phyloP scores from a whole-genome alignment of 208 protist species.

The Borovskyia barvae region DNA sequence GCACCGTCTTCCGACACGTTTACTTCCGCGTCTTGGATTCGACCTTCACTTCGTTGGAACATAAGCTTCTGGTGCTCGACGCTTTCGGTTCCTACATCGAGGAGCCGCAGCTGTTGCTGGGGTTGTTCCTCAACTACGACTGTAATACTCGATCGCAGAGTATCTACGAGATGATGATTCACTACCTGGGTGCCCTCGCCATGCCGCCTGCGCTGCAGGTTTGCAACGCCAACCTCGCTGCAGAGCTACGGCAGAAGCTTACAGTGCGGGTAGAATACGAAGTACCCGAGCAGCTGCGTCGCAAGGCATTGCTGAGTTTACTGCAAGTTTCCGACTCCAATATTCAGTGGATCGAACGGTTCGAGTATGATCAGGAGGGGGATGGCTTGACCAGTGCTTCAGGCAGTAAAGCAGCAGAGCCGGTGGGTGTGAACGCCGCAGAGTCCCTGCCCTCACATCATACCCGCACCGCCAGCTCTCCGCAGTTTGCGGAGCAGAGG shows the following conservation, averaged over 20 bases:
- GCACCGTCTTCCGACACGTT: slow-evolving; percentile 92
- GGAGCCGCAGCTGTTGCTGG: slow-evolving; percentile 93
- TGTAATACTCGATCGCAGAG: slow-evolving; percentile 94
- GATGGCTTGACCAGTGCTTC: neutral
- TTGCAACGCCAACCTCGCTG: slow-evolving; percentile 24
- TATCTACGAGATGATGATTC: slow-evolving; percentile 94
- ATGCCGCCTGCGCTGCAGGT: slow-evolving; percentile 23
- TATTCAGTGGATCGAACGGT: slow-evolving; percentile 86
- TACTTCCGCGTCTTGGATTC: slow-evolving; percentile 92
- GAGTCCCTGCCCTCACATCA: neutral
- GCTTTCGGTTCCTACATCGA: slow-evolving; percentile 88
- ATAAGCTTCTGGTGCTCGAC: slow-evolving; percentile 92
- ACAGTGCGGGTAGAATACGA: slow-evolving; percentile 51
- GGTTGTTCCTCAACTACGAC: slow-evolving; percentile 98
- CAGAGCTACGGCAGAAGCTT: slow-evolving; percentile 24
- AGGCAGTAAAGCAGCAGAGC: neutral
- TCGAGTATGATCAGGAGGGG: slow-evolving; percentile 48
- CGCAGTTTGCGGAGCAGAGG: no score
- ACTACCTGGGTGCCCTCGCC: slow-evolving; percentile 78
- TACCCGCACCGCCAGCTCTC: neutral
- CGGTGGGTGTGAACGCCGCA: neutral
- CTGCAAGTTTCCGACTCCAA: slow-evolving; percentile 75
- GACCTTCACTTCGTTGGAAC: slow-evolving; percentile 67
- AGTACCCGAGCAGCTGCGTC: slow-evolving; percentile 51
- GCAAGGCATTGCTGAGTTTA: slow-evolving; percentile 58